Conservation (phyloP, 2,329 filamentous ascomycete genomes). For the Aspergillus tubingensis region DNA sequence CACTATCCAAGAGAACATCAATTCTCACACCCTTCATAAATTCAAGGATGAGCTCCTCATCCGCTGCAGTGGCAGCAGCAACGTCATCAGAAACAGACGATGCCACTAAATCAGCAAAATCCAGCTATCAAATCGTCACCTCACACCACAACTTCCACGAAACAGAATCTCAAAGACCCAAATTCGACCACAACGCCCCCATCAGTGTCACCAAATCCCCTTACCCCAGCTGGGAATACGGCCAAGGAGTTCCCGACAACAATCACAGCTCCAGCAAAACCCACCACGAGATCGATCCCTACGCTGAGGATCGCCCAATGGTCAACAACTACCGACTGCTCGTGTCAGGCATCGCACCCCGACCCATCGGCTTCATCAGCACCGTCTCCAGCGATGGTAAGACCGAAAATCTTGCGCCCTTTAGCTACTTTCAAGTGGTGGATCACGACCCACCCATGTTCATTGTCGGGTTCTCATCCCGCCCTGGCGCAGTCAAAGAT, state of each 20-base stretch:
- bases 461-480: conserved; percentile 61
- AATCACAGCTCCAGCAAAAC: conserved; percentile 12
- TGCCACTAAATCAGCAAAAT: background rate
- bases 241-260: conserved; percentile 21
- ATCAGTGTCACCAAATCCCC: conserved; percentile 40
- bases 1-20: background rate
- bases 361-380: conserved; percentile 69
- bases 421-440: conserved; percentile 79
- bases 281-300: conserved; percentile 73
- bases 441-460: conserved; percentile 84
- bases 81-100: too few species aligned
- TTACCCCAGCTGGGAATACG: conserved; percentile 35
- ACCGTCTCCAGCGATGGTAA: conserved; percentile 62
- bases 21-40: background rate
- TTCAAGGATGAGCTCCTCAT: background rate
- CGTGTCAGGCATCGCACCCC: conserved; percentile 76
- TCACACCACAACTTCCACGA: conserved; percentile 29
- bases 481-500: conserved; percentile 67
- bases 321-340: conserved; percentile 85
- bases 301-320: conserved; percentile 65
- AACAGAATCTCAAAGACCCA: conserved; percentile 36
- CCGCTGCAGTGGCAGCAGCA: background rate
- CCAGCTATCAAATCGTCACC: conserved; percentile 25
- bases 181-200: conserved; percentile 31
- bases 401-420: conserved; percentile 73